Percentiles rank a stretch among this genome's conserved stretches.
These are phyloP conservation scores for Ophiosphaerella narmari DNA, from an alignment of 2,329 filamentous ascomycete genomes.

Conservation along the genomic window DNA sequence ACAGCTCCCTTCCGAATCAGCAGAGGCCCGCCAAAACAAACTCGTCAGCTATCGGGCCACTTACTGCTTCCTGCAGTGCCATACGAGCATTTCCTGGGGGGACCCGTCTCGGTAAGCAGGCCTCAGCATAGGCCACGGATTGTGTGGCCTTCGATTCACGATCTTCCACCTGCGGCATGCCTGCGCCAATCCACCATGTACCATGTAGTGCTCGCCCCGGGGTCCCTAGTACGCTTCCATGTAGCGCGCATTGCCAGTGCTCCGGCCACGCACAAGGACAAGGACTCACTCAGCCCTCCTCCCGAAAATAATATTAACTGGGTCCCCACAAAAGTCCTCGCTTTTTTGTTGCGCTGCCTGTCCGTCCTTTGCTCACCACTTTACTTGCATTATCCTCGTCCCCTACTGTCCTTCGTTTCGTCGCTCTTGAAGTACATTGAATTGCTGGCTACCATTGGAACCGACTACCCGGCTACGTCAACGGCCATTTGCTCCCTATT, in stretches of 20 bases:
- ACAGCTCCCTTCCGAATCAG: constrained; percentile 17
- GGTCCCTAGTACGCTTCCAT: constrained; percentile 34
- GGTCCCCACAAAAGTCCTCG: constrained; percentile 30
- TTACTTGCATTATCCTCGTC: constrained; percentile 24
- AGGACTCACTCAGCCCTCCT: constrained; percentile 35
- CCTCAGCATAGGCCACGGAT: constrained; percentile 14
- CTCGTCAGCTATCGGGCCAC: constrained; percentile 21
- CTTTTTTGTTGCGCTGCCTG: constrained; percentile 26
- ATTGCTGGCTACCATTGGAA: constrained; percentile 1
- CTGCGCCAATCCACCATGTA: constrained; percentile 36
- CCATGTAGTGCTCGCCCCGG: constrained; percentile 14
- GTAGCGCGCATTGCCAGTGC: constrained; percentile 38
- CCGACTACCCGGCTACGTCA: constrained; percentile 22
- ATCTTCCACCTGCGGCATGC: constrained; percentile 30
- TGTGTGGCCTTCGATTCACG: constrained; percentile 32
- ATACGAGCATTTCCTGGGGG: constrained; percentile 20
- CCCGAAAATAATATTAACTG: constrained; percentile 40
- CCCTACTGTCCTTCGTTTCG: constrained; percentile 25
- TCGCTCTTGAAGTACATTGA: constrained; percentile 16
- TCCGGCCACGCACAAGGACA: constrained; percentile 35
- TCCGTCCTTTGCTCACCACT: constrained; percentile 30
- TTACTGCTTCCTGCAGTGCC: constrained; percentile 30
- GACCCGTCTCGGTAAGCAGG: constrained; percentile 27
- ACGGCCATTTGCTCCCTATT: constrained; percentile 24
- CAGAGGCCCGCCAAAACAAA: constrained; percentile 6